phyloP scores from a whole-genome alignment of 371 early-diverging fungal genomes.

The Mucor mucedo region DNA sequence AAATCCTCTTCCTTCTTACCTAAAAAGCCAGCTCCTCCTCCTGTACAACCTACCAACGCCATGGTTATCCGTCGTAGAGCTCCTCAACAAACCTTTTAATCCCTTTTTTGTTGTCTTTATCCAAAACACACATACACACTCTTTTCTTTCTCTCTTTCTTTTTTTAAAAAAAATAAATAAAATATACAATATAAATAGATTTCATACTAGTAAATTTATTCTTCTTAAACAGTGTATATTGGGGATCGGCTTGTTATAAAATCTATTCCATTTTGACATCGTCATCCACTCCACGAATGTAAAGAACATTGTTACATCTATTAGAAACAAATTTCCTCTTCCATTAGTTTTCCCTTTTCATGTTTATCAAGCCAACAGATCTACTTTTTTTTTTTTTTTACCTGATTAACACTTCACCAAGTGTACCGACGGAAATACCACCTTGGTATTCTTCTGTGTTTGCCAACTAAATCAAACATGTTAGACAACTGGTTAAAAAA shows the following conservation, averaged over 20 bases:
- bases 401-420: slow-evolving; percentile 95
- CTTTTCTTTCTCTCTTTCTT: too few species aligned
- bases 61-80: slow-evolving; percentile 8
- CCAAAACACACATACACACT: slow-evolving; percentile 9
- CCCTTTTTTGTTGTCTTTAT: neutral
- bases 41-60: slow-evolving; percentile 15
- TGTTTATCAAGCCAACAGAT: neutral
- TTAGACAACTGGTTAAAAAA: neutral
- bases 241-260: neutral
- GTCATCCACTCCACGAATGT: slow-evolving; percentile 75
- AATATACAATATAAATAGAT: neutral
- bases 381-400: slow-evolving; percentile 25
- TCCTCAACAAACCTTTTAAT: slow-evolving; percentile 4
- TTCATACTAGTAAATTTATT: neutral
- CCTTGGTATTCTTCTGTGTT: slow-evolving; percentile 95
- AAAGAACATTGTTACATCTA: slow-evolving; percentile 90
- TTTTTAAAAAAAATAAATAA: neutral
- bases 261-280: slow-evolving; percentile 43
- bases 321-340: neutral
- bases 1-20: slow-evolving; percentile 16
- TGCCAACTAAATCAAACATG: slow-evolving; percentile 67
- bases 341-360: too few species aligned
- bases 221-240: slow-evolving; percentile 6
- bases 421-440: slow-evolving; percentile 84
- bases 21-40: slow-evolving; percentile 1